These are phyloP conservation scores for Saccharomyces hybrid DNA, from an alignment of 1,139 yeast genomes.

Conservation along the genomic window DNA sequence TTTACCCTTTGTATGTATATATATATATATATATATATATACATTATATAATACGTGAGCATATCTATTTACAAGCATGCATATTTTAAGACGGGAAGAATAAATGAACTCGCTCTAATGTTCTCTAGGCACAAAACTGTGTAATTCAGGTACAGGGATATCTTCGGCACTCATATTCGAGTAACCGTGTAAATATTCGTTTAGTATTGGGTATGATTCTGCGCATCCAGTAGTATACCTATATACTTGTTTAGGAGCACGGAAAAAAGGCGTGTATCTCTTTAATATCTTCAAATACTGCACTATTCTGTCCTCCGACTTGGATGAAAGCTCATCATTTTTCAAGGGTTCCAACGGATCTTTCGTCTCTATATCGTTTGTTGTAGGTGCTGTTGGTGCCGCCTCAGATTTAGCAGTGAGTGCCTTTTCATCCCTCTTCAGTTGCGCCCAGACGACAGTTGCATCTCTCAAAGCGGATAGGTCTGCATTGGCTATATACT, in stretches of 20 bases:
- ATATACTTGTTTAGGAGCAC: conserved; percentile 36
- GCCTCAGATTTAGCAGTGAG: neutral
- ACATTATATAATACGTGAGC: neutral
- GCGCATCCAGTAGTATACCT: conserved; percentile 34
- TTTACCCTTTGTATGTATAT: too few species aligned
- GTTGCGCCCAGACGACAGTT: conserved; percentile 41
- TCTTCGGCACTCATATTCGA: conserved; percentile 29
- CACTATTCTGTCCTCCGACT: conserved; percentile 38
- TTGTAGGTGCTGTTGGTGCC: neutral
- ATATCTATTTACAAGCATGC: neutral
- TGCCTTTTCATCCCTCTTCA: neutral
- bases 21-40: neutral
- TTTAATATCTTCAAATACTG: conserved; percentile 52
- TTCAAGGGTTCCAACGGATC: neutral
- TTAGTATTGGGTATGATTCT: conserved; percentile 26
- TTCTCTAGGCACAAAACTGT: conserved; percentile 6
- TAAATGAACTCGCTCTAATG: neutral
- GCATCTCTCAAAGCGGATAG: conserved; percentile 84
- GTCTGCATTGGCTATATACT: conserved; percentile 71
- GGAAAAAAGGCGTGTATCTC: conserved; percentile 40
- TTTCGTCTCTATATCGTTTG: neutral
- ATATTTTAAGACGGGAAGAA: neutral
- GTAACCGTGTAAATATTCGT: neutral
- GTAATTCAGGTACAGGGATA: conserved; percentile 33
- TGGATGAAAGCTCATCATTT: neutral